phyloP scores from a whole-genome alignment of 805 yeast species.

The Priceomyces castillae region DNA sequence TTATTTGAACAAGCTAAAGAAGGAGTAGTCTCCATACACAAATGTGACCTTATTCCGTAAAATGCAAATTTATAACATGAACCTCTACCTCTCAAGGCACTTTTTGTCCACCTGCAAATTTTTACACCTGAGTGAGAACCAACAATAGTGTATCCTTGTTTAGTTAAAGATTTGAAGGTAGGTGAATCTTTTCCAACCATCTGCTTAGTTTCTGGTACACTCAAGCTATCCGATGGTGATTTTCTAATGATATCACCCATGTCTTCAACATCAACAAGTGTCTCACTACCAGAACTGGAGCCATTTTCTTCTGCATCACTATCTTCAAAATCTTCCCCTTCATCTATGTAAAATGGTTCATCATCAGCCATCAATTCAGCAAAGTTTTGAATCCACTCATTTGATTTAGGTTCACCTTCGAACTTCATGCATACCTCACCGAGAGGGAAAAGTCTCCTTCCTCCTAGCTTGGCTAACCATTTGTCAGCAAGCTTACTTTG shows the following conservation, averaged over 20 bases:
- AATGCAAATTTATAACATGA: constrained; percentile 91
- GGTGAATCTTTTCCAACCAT: constrained; percentile 92
- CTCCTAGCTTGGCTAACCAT: constrained; percentile 81
- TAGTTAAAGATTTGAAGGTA: constrained; percentile 80
- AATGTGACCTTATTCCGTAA: constrained; percentile 84
- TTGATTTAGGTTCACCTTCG: constrained; percentile 55
- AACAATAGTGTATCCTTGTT: constrained; percentile 90
- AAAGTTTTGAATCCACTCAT: constrained; percentile 66
- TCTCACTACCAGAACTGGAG: constrained; percentile 33
- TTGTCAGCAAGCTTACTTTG: constrained; percentile 76
- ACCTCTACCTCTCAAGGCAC: constrained; percentile 91
- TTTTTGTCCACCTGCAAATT: constrained; percentile 94
- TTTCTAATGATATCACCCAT: constrained; percentile 62
- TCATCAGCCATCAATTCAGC: constrained; percentile 63
- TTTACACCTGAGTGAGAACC: constrained; percentile 96
- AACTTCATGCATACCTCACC: constrained; percentile 82
- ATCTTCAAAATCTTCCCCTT: constrained; percentile 58
- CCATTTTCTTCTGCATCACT: constrained; percentile 41
- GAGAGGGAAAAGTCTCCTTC: constrained; percentile 74
- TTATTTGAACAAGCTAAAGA: constrained; percentile 90
- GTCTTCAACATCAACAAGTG: constrained; percentile 81
- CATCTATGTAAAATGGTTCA: constrained; percentile 60
- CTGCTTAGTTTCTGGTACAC: constrained; percentile 46
- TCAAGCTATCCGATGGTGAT: constrained; percentile 21
- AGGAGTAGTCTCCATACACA: constrained; percentile 96